Conservation (phyloP, 2,329 filamentous ascomycete genomes). For the Ophiostoma perfectum region DNA sequence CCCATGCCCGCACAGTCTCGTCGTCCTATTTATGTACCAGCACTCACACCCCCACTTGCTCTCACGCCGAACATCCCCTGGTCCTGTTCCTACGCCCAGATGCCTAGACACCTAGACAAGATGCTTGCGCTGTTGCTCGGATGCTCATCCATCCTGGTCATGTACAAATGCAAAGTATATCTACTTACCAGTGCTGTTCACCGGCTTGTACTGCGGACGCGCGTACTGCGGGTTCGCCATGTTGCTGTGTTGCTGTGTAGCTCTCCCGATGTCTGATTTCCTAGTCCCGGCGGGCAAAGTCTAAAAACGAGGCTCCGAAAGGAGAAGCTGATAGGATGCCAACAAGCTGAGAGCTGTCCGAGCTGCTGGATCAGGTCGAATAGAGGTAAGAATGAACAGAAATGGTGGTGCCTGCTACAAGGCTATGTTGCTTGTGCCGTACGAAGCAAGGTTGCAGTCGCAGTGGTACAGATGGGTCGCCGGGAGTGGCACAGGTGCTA, state of each 20-base stretch:
- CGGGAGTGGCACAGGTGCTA: constrained; percentile 8
- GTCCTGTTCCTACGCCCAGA: neutral
- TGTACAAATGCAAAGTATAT: neutral
- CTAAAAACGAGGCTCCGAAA: neutral
- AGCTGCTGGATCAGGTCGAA: neutral
- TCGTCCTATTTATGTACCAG: neutral
- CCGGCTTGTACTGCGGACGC: constrained; percentile 16
- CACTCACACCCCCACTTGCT: neutral
- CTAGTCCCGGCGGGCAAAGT: neutral
- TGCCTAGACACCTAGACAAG: neutral
- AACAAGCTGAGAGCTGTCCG: neutral
- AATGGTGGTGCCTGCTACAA: neutral
- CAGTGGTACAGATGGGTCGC: constrained; percentile 6
- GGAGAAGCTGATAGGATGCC: neutral
- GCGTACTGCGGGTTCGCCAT: constrained; percentile 27
- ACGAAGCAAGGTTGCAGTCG: constrained; percentile 1
- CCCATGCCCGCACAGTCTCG: neutral
- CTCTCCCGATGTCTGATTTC: neutral
- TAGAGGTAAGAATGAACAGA: neutral
- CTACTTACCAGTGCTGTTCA: constrained; percentile 1
- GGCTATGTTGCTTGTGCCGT: neutral
- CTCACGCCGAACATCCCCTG: constrained; percentile 1
- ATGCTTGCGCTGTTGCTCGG: neutral
- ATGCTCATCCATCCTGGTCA: neutral
- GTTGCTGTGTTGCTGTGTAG: constrained; percentile 18